These are phyloP conservation scores for Dactylellina parvicollis DNA, from an alignment of 2,329 filamentous ascomycete genomes.

Conservation along the genomic window DNA sequence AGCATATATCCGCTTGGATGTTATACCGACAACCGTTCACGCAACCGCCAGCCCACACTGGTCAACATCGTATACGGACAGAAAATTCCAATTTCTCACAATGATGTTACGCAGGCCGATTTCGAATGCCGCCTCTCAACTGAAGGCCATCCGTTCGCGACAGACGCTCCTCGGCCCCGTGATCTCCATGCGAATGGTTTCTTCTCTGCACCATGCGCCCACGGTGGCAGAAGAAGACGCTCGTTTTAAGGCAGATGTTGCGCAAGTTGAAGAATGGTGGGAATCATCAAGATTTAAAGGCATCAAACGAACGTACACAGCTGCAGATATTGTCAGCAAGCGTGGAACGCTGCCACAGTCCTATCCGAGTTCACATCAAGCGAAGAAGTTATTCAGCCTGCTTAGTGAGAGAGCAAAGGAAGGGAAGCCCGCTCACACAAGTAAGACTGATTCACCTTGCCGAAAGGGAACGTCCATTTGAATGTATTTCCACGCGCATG, in stretches of 20 bases:
- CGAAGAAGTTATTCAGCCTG: conserved; percentile 90
- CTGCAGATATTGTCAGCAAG: conserved; percentile 92
- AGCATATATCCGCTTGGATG: not conserved
- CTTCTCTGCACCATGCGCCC: conserved; percentile 54
- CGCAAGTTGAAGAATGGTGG: conserved; percentile 93
- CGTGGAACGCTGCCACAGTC: conserved; percentile 84
- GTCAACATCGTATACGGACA: not conserved
- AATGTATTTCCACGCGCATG: conserved; percentile 24
- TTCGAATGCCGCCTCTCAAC: conserved; percentile 22
- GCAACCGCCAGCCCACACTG: not conserved
- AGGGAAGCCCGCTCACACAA: conserved; percentile 91
- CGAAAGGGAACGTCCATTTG: not conserved
- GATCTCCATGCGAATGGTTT: conserved; percentile 34
- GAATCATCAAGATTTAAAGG: conserved; percentile 81
- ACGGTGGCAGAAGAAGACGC: conserved; percentile 72
- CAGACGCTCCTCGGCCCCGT: conserved; percentile 4
- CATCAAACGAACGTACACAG: conserved; percentile 90
- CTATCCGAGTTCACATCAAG: conserved; percentile 94
- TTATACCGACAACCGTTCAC: too few species aligned
- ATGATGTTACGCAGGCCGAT: conserved; percentile 37
- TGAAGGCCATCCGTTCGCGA: conserved; percentile 31
- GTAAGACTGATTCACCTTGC: conserved; percentile 67
- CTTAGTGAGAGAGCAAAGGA: conserved; percentile 79
- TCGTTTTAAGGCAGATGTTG: conserved; percentile 82
- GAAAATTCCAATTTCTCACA: not conserved